phyloP scores from a whole-genome alignment of 331 rosid species.

The Rhamnella rubrinervis region DNA sequence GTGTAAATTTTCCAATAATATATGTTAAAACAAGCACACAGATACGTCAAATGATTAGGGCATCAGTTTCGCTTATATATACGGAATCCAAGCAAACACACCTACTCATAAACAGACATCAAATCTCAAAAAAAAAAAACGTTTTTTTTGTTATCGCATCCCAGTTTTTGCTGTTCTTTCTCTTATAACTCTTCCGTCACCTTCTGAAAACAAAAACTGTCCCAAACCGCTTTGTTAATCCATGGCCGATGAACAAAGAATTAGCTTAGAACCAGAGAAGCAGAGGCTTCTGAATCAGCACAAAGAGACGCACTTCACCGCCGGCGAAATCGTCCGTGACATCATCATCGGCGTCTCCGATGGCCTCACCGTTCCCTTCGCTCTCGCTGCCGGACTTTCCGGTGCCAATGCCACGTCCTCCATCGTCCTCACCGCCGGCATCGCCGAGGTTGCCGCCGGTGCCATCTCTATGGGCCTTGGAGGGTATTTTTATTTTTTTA shows the following conservation, averaged over 20 bases:
- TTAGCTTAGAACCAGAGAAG: constrained; percentile 42
- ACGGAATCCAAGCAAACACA: background rate
- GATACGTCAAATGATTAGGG: no score
- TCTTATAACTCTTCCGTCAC: no score
- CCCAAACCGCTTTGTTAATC: background rate
- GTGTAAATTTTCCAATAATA: no score
- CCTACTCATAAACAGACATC: background rate
- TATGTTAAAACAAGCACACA: no score
- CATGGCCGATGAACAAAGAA: constrained; percentile 35
- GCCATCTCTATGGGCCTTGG: constrained; percentile 99
- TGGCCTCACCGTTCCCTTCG: constrained; percentile 95
- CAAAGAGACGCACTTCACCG: constrained; percentile 85
- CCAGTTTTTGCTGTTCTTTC: no score
- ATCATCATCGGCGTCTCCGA: constrained; percentile 94
- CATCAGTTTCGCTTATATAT: no score
- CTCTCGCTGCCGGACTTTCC: constrained; percentile 91
- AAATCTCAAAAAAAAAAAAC: background rate
- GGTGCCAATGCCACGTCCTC: constrained; percentile 90
- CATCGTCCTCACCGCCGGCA: constrained; percentile 87
- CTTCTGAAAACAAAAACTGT: no score
- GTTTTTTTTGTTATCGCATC: no score
- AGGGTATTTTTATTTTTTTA: constrained; percentile 40
- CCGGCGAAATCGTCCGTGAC: constrained; percentile 85
- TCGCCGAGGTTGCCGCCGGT: constrained; percentile 97
- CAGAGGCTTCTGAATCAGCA: constrained; percentile 54